Conservation (phyloP, 202 grass and related monocot genomes). For the Musa balbisiana region DNA sequence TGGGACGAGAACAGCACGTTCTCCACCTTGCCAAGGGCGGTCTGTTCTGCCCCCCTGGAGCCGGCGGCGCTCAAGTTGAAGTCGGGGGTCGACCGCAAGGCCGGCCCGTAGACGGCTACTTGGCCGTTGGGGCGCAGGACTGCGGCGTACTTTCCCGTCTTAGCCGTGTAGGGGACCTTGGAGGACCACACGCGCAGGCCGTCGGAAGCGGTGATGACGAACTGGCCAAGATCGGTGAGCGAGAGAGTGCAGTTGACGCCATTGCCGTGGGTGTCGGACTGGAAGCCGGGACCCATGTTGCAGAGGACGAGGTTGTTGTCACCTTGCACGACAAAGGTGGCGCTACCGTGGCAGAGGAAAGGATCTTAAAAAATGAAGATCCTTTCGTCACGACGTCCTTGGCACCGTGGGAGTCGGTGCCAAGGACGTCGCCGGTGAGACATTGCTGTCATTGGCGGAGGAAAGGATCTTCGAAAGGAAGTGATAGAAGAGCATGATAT, state of each 20-base stretch:
- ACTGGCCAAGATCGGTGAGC: constrained; percentile 17
- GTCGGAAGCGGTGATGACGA: not conserved
- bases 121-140: not conserved
- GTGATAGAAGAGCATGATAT: too few species aligned
- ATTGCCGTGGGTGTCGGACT: not conserved
- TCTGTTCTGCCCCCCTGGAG: too few species aligned
- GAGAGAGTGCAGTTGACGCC: constrained; percentile 3
- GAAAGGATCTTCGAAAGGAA: not conserved
- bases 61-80: not conserved
- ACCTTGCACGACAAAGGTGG: constrained; percentile 11
- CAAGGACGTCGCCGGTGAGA: constrained; percentile 19
- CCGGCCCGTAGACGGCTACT: constrained; percentile 9
- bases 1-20: constrained; percentile 16
- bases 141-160: not conserved
- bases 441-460: constrained; percentile 9
- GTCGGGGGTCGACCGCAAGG: not conserved
- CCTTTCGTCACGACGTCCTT: too few species aligned
- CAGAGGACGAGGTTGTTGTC: constrained; percentile 22
- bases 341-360: not conserved
- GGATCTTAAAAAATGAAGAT: too few species aligned
- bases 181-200: not conserved
- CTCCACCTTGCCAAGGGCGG: not conserved
- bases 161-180: too few species aligned
- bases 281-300: not conserved
- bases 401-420: not conserved